Evolutionary conservation across 495 filamentous ascomycete species (phyloP), one percentile per base, ranked within the genome.

Genomic region (Podospora australis): DNA sequence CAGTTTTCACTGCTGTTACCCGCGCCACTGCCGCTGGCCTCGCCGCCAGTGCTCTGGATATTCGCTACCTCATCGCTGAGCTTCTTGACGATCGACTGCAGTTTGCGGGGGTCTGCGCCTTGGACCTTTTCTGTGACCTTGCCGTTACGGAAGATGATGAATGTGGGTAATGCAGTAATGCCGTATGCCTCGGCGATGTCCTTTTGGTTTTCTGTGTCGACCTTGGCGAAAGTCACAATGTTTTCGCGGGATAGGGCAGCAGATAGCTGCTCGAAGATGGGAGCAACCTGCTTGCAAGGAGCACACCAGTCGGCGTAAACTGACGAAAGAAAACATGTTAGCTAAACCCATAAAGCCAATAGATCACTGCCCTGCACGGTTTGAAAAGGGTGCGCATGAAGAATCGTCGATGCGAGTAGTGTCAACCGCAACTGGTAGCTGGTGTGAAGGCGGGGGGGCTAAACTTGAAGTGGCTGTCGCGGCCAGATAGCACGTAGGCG

Each of bases 291-390:
- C 55, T 89, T 87, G 78, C 87, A 95, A 57, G 90, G 87, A 22
- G 73, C 82, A 64, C 86, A 91, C 86, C 86, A 92, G 57, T 85
- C 79, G 58, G 90, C 87, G 64, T 88, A 87, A 74, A 96, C 90
- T 95, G 57, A 49, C 49, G 34, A 2, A 56, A 28, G 21, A 46
- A 29, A 36, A 26, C 32, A 22, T 49, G 39, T 67, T 41, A 57
- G 46, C 49, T n/a, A n/a, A n/a, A n/a, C n/a, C n/a, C n/a, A n/a
- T n/a, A n/a, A n/a, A n/a, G n/a, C n/a, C 43, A 58, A 39, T 41
- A n/a, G 19, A 24, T 19, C 22, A 38, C 7, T 4, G 32, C n/a
- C n/a, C n/a, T n/a, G 29, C 35, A 42, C 28, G 14, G 28, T 6
- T 24, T 28, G 22, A 35, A 16, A 16, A 35, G 20, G 4, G 30